Evolutionary conservation across 306 rosid species (phyloP).

Genomic region (Mimosa pudica): DNA sequence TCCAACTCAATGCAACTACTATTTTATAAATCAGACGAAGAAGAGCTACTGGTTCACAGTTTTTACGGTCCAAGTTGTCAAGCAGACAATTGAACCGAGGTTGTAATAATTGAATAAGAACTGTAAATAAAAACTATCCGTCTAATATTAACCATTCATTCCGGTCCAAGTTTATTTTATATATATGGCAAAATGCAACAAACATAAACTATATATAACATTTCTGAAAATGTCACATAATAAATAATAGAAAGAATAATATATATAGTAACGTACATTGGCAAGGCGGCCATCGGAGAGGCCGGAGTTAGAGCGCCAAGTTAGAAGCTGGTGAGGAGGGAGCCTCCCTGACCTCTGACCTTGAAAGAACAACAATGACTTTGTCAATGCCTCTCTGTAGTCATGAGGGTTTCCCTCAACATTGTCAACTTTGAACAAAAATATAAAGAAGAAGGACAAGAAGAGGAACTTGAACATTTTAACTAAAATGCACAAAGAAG

Average conservation of each 20-base stretch:
- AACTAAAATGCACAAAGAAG: conserved; percentile 19
- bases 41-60: too few relatives aligned
- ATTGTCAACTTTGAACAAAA: conserved; percentile 25
- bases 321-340: conserved; percentile 55
- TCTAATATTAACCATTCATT: too few relatives aligned
- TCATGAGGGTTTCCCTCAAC: conserved; percentile 54
- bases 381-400: conserved; percentile 79
- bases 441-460: neutral
- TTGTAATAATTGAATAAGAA: too few relatives aligned
- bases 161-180: too few relatives aligned
- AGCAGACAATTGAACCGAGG: too few relatives aligned
- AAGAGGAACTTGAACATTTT: neutral
- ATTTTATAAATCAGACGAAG: too few relatives aligned
- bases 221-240: neutral
- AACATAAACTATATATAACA: neutral
- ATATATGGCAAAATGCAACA: neutral
- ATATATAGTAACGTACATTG: conserved; percentile 42
- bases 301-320: conserved; percentile 83
- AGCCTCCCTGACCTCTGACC: conserved; percentile 90
- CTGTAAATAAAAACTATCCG: too few relatives aligned
- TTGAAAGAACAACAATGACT: conserved; percentile 81
- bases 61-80: too few relatives aligned
- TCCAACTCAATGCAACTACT: neutral
- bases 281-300: conserved; percentile 70
- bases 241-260: neutral